Percentiles rank a stretch among this genome's conserved stretches.
Evolutionary conservation across 768 basidiomycete species (phyloP).

Genomic region (Cytidiella melzeri): DNA sequence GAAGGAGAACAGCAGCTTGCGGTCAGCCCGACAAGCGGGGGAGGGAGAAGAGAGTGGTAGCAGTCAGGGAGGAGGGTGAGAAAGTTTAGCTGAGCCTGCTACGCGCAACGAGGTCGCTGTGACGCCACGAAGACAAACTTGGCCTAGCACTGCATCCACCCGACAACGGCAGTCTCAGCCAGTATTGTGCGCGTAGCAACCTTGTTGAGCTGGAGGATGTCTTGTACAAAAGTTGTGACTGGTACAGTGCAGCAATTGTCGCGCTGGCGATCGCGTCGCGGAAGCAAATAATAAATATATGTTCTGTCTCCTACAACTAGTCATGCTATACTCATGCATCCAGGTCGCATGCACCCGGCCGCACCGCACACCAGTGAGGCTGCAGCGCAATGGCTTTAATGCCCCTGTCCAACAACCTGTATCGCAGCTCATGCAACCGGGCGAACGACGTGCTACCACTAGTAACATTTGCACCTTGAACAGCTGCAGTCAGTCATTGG

Average conservation of each 20-base stretch:
- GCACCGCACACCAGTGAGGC: constrained; percentile 66
- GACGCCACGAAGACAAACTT: constrained; percentile 5
- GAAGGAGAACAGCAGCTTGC: neutral
- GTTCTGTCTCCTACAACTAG: too few relatives aligned
- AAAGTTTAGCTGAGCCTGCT: constrained; percentile 5
- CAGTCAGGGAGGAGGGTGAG: constrained; percentile 1
- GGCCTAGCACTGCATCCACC: neutral
- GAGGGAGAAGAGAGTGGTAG: constrained; percentile 1
- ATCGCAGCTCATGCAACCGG: constrained; percentile 59
- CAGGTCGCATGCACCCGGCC: constrained; percentile 53
- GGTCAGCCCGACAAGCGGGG: constrained; percentile 1
- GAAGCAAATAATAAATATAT: neutral
- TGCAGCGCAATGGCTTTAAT: constrained; percentile 57
- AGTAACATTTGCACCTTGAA: constrained; percentile 14
- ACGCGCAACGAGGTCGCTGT: constrained; percentile 8
- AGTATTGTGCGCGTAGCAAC: too few relatives aligned
- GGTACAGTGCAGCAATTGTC: too few relatives aligned
- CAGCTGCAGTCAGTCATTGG: too few relatives aligned
- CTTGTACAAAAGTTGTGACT: too few relatives aligned
- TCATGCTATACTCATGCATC: too few relatives aligned
- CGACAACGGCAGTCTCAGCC: too few relatives aligned
- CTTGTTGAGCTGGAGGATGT: too few relatives aligned
- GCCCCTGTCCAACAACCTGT: constrained; percentile 55
- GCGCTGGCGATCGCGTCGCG: neutral
- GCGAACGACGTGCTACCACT: constrained; percentile 48